A percentile compares a stretch with the other conserved stretches of the same genome.
Evolutionary conservation across 805 yeast species (phyloP).

Genomic region (Lachancea dasiensis): DNA sequence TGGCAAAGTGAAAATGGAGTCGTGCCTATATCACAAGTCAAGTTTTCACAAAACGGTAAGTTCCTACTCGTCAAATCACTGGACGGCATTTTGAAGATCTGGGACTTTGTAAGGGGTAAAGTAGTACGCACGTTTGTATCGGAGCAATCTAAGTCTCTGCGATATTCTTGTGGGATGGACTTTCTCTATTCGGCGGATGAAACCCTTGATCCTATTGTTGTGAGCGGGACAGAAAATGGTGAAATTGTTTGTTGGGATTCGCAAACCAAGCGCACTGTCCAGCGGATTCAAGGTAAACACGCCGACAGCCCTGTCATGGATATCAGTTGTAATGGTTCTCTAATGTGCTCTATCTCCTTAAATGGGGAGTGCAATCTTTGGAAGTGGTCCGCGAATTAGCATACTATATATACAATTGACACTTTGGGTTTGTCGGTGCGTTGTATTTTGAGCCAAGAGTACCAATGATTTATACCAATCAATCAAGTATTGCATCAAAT

Average conservation of each 20-base stretch:
- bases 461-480: no score
- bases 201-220: conserved; percentile 17
- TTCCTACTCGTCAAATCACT: conserved; percentile 71
- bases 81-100: conserved; percentile 71
- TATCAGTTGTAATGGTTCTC: conserved; percentile 16
- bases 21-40: conserved; percentile 65
- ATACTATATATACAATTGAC: not conserved
- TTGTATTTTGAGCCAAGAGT: no score
- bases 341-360: conserved; percentile 24
- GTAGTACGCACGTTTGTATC: conserved; percentile 64
- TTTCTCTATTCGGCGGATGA: conserved; percentile 21
- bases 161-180: conserved; percentile 28
- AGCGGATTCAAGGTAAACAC: conserved; percentile 12
- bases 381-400: conserved; percentile 16
- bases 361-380: conserved; percentile 27
- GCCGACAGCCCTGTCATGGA: conserved; percentile 22
- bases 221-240: conserved; percentile 29
- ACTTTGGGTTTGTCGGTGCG: no score
- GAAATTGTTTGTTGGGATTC: conserved; percentile 26
- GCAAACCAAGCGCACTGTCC: conserved; percentile 18
- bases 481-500: no score
- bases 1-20: conserved; percentile 52
- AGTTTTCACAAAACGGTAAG: conserved; percentile 74
- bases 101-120: conserved; percentile 81
- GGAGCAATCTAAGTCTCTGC: conserved; percentile 11